Conservation (phyloP, 306 rosid species). For the Clitoria ternatea region DNA sequence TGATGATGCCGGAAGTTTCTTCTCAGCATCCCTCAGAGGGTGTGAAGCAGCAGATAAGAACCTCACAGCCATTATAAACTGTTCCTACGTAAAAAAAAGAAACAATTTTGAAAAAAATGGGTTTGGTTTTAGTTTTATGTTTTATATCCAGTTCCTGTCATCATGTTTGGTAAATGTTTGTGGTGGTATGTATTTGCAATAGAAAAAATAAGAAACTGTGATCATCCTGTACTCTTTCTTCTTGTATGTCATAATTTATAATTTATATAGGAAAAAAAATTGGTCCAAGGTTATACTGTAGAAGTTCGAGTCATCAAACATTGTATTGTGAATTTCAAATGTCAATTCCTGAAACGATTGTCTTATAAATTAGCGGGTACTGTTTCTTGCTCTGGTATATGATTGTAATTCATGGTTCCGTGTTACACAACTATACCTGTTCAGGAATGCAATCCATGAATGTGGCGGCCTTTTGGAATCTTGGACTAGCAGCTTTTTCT, state of each 20-base stretch:
- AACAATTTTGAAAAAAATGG: constrained; percentile 77
- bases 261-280: constrained; percentile 66
- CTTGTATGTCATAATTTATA: constrained; percentile 51
- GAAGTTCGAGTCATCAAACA: constrained; percentile 51
- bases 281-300: constrained; percentile 87
- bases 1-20: constrained; percentile 51
- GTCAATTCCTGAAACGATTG: constrained; percentile 50
- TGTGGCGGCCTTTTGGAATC: neutral
- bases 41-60: constrained; percentile 83
- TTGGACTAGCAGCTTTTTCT: constrained; percentile 14
- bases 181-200: constrained; percentile 78
- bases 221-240: constrained; percentile 45
- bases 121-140: constrained; percentile 42
- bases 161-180: constrained; percentile 62
- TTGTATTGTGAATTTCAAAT: constrained; percentile 69
- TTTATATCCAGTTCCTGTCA: constrained; percentile 45
- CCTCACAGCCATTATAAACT: constrained; percentile 59
- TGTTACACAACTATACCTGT: neutral
- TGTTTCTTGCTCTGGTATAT: constrained; percentile 18
- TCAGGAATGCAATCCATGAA: neutral
- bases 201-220: constrained; percentile 66
- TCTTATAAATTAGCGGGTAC: constrained; percentile 31
- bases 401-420: constrained; percentile 18
- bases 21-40: constrained; percentile 66
- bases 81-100: constrained; percentile 36